These are phyloP conservation scores for Ramalina intermedia DNA, from an alignment of 495 filamentous ascomycete genomes.

Conservation along the genomic window DNA sequence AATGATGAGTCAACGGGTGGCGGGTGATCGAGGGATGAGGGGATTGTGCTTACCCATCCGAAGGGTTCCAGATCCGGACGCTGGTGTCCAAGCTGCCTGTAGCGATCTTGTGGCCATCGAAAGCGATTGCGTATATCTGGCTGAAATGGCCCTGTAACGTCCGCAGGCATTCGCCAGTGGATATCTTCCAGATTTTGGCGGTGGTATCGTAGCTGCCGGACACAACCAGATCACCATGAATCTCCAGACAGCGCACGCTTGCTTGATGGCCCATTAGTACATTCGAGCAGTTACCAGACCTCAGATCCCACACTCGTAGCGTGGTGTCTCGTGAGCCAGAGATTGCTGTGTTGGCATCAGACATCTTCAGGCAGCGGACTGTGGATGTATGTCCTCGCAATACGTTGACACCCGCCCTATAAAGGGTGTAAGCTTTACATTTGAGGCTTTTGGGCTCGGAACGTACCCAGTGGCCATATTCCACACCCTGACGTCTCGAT, in stretches of 20 bases:
- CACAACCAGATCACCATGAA: conserved; percentile 88
- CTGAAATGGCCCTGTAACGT: conserved; percentile 94
- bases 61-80: conserved; percentile 91
- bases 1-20: not conserved
- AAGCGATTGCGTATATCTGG: conserved; percentile 97
- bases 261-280: conserved; percentile 94
- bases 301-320: conserved; percentile 86
- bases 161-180: conserved; percentile 76
- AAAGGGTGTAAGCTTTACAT: conserved; percentile 1
- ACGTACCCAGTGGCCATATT: conserved; percentile 81
- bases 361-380: conserved; percentile 96
- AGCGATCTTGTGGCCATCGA: conserved; percentile 85
- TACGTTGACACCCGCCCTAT: conserved; percentile 58
- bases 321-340: conserved; percentile 94
- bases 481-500: conserved; percentile 94
- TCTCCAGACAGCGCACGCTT: conserved; percentile 87
- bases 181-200: conserved; percentile 93
- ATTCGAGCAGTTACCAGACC: conserved; percentile 70
- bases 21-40: not conserved
- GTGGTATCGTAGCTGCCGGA: conserved; percentile 96
- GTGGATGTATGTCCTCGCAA: conserved; percentile 92
- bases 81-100: conserved; percentile 95
- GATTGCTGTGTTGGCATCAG: conserved; percentile 79
- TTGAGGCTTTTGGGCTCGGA: not conserved
- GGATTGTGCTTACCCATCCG: conserved; percentile 51